Percentiles rank a stretch among this genome's conserved stretches.
These are phyloP conservation scores for Inonotus obliquus DNA, from an alignment of 1,284 basidiomycete genomes.

Conservation along the genomic window DNA sequence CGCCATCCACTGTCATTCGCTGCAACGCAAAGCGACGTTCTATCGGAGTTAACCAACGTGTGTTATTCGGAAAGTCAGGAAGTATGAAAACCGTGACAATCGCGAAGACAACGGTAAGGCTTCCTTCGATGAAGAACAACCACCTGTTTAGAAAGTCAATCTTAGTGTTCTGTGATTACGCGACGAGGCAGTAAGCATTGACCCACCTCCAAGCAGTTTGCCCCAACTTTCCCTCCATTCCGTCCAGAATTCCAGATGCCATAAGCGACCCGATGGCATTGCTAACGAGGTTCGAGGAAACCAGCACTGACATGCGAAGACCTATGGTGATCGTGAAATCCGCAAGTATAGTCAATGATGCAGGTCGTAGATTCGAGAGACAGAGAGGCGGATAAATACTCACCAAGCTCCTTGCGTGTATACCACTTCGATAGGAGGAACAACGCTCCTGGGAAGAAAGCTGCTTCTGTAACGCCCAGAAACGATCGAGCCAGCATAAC, in stretches of 20 bases:
- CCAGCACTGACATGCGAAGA: conserved; percentile 34
- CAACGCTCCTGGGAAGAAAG: conserved; percentile 23
- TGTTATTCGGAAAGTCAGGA: conserved; percentile 34
- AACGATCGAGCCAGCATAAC: conserved; percentile 67
- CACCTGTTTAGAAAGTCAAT: too few relatives aligned
- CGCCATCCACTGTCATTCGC: conserved; percentile 39
- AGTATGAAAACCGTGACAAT: conserved; percentile 30
- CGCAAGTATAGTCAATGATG: too few relatives aligned
- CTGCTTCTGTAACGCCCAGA: conserved; percentile 45
- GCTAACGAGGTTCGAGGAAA: conserved; percentile 41
- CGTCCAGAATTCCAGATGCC: conserved; percentile 32
- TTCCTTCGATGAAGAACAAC: conserved; percentile 11
- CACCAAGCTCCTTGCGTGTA: background rate
- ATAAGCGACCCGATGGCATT: conserved; percentile 47
- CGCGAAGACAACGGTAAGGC: conserved; percentile 8
- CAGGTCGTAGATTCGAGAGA: too few relatives aligned
- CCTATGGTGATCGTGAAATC: too few relatives aligned
- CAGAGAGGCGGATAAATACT: background rate
- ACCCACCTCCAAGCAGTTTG: conserved; percentile 35
- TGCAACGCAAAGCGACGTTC: conserved; percentile 39
- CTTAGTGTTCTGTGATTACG: too few relatives aligned
- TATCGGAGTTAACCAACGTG: conserved; percentile 22
- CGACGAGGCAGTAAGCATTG: background rate
- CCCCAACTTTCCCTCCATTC: conserved; percentile 46
- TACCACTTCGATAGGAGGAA: conserved; percentile 27